Conservation (phyloP, 805 yeast species). For the Pichia paraexigua region DNA sequence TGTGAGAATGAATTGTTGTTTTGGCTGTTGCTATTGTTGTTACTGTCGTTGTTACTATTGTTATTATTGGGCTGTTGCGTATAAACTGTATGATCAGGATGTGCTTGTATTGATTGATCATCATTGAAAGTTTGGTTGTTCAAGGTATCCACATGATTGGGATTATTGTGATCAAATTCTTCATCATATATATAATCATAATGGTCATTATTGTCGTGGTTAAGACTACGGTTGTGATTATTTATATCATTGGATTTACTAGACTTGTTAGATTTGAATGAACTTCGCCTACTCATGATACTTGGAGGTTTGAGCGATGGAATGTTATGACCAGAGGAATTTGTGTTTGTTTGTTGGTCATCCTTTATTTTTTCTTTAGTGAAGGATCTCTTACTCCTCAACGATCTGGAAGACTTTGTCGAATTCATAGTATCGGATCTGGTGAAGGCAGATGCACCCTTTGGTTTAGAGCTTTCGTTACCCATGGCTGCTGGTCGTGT, state of each 20-base stretch:
- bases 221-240: neutral
- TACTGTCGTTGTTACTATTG: neutral
- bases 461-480: slow-evolving; percentile 28
- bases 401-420: slow-evolving; percentile 22
- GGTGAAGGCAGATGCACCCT: slow-evolving; percentile 20
- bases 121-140: neutral
- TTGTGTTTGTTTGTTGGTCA: neutral
- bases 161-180: slow-evolving; percentile 1
- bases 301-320: neutral
- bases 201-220: neutral
- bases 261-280: slow-evolving; percentile 2
- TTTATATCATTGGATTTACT: slow-evolving; percentile 1
- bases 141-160: neutral
- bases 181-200: slow-evolving; percentile 20
- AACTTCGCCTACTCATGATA: slow-evolving; percentile 6
- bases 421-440: slow-evolving; percentile 28
- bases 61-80: neutral
- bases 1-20: too few species aligned
- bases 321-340: neutral
- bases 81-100: neutral
- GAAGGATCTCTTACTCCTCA: slow-evolving; percentile 23
- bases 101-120: slow-evolving; percentile 8
- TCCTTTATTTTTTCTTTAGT: slow-evolving; percentile 17
- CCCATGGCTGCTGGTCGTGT: slow-evolving; percentile 23
- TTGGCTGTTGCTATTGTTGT: too few species aligned